Base-by-base conservation (phyloP, 805 yeast species). In the Yamadazyma laniorum region DNA sequence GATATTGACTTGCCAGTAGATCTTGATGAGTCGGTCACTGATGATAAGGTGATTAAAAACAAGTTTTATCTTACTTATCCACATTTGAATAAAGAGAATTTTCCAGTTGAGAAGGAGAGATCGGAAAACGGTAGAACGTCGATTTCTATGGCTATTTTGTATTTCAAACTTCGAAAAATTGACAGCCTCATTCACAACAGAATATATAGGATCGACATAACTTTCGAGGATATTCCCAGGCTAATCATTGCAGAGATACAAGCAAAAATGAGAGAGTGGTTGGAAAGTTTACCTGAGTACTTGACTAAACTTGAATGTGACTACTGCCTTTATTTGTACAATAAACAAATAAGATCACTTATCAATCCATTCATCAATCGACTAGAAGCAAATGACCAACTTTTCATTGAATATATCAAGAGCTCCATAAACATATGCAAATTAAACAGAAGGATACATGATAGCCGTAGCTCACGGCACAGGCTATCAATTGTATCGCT, bases 391-490 rank as follows among this genome's bases (percentile, higher is more conserved):
- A 13, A 15, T 7, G 43, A 40, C 22, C 39, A 35, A 15, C 31
- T 40, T 13, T 40, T 40, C 19, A 35, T 35, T 9, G 28, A 32
- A 11, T 40, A 39, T 27, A 35, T 40, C 17, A 26, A 35, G 4
- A 40, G 43, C 18, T 40, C 43, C 16, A 31, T 40, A 13, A 35
- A 28, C 9, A 23, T 40, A n/a, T 40, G 43, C 19, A 40, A 40
- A 14, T 5, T 35, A 8, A 40, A 25, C 22, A 22, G 36, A 16
- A 29, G 32, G 14, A 34, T 40, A 9, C 39, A 40, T 26, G 39
- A 40, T 21, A 35, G 32, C 13, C 23, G 15, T n/a, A 15, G 12
- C 16, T 9, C 17, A 5, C 35, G 22, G 11, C 32, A 34, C 17
- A 18, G 33, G 18, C 23, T 34, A 8, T 40, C 43, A 5, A 21